A percentile compares a stretch with the other conserved stretches of the same genome.
These are phyloP conservation scores for Cryptococcus sp. DNA, from an alignment of 1,284 basidiomycete species.

Conservation along the genomic window DNA sequence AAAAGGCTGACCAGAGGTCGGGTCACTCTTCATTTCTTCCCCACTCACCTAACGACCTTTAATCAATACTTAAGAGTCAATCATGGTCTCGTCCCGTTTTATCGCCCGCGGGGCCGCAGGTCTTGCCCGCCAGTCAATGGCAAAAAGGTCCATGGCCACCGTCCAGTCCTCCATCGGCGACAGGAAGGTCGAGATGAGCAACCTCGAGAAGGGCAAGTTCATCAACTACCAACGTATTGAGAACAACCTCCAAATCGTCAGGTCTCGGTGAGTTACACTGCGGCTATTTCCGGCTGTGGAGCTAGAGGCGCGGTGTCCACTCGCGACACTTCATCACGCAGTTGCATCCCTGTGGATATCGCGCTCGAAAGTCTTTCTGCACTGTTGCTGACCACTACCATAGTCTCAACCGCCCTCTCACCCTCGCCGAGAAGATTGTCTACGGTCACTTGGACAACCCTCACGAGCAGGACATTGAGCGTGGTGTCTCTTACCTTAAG, in stretches of 20 bases:
- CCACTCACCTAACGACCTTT: not conserved
- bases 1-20: conserved; percentile 3
- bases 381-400: conserved; percentile 12
- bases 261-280: conserved; percentile 64
- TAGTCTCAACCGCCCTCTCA: conserved; percentile 89
- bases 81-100: conserved; percentile 39
- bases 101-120: conserved; percentile 33
- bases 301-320: conserved; percentile 1
- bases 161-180: conserved; percentile 66
- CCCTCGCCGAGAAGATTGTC: conserved; percentile 96
- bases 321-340: too few relatives aligned
- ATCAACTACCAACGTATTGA: conserved; percentile 99
- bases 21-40: not conserved
- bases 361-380: not conserved
- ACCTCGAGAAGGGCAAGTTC: conserved; percentile 71
- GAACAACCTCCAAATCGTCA: conserved; percentile 85
- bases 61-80: conserved; percentile 1
- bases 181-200: conserved; percentile 91
- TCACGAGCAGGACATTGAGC: conserved; percentile 79
- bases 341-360: too few relatives aligned
- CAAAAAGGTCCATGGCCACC: conserved; percentile 42
- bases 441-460: conserved; percentile 98
- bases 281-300: not conserved
- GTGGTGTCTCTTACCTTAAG: conserved; percentile 91
- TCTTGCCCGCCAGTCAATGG: conserved; percentile 29